Percentiles rank a stretch among this genome's conserved stretches.
phyloP scores from a whole-genome alignment of 2,329 filamentous ascomycete genomes.

The Paraphaeosphaeria sporulosa region DNA sequence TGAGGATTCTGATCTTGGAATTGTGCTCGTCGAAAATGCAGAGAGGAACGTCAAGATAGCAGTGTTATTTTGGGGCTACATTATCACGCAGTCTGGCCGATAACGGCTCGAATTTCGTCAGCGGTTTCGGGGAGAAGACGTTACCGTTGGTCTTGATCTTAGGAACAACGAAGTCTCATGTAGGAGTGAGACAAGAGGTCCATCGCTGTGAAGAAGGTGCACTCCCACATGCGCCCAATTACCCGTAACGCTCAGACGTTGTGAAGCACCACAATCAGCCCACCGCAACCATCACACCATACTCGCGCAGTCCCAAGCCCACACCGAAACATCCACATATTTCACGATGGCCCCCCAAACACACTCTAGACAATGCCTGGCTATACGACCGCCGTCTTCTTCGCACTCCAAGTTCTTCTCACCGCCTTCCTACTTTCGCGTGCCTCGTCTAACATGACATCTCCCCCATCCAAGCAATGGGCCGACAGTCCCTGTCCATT shows the following conservation, averaged over 20 bases:
- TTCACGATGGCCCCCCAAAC: background rate
- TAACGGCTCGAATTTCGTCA: no score
- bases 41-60: no score
- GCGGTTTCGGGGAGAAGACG: no score
- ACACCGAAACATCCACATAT: background rate
- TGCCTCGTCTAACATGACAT: slow-evolving; percentile 19
- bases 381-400: slow-evolving; percentile 14
- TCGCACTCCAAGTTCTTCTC: slow-evolving; percentile 19
- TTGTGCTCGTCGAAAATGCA: no score
- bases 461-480: slow-evolving; percentile 31
- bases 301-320: slow-evolving; percentile 4
- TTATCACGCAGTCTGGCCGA: no score
- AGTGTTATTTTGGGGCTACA: no score
- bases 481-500: slow-evolving; percentile 40
- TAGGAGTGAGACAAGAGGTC: no score
- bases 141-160: no score
- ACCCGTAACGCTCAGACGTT: slow-evolving; percentile 8
- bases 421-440: slow-evolving; percentile 19
- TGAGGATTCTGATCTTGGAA: no score
- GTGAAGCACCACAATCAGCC: slow-evolving; percentile 2
- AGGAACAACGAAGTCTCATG: no score
- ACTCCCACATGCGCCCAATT: background rate
- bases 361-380: slow-evolving; percentile 4
- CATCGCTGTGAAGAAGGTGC: no score
- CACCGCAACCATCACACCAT: slow-evolving; percentile 13